Evolutionary conservation across 2,329 filamentous ascomycete genomes (phyloP).

Genomic region (Aspergillus terreus): DNA sequence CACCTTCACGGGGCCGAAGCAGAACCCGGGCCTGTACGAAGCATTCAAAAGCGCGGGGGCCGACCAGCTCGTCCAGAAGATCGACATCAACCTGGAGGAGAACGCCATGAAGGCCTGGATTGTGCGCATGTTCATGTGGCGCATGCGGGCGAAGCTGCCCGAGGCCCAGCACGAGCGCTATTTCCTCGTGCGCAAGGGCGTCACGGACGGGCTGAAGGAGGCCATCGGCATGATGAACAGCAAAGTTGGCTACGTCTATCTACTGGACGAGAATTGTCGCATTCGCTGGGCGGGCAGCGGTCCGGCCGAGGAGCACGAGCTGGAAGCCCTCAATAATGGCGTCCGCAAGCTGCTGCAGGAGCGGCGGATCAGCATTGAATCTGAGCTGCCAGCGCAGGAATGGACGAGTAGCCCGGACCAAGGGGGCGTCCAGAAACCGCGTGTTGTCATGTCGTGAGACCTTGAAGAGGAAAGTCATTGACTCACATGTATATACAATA

Average conservation of each 20-base stretch:
- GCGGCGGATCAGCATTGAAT: constrained; percentile 25
- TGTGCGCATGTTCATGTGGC: constrained; percentile 52
- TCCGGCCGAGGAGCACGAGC: constrained; percentile 38
- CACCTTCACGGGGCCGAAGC: constrained; percentile 63
- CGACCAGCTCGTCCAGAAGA: constrained; percentile 60
- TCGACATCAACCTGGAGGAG: constrained; percentile 87
- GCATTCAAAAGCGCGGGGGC: constrained; percentile 53
- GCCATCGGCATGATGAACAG: constrained; percentile 72
- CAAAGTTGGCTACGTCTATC: constrained; percentile 90
- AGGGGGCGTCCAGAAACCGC: constrained; percentile 11
- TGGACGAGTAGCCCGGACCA: constrained; percentile 11
- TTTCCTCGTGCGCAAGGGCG: constrained; percentile 57
- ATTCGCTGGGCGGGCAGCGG: constrained; percentile 90
- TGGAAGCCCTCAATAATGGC: constrained; percentile 41
- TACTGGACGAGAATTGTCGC: constrained; percentile 80
- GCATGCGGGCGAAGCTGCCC: constrained; percentile 46
- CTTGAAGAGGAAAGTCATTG: constrained; percentile 3
- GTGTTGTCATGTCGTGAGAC: constrained; percentile 18
- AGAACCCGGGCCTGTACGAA: constrained; percentile 67
- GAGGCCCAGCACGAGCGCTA: constrained; percentile 54
- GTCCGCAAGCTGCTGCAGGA: constrained; percentile 41
- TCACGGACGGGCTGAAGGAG: constrained; percentile 55
- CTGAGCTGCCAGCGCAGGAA: constrained; percentile 17
- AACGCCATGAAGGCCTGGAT: constrained; percentile 63
- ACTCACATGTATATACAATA: constrained; percentile 7